Percentiles rank a stretch among this genome's conserved stretches.
These are phyloP conservation scores for Cronartium quercuum DNA, from an alignment of 1,284 basidiomycete species.

Conservation along the genomic window DNA sequence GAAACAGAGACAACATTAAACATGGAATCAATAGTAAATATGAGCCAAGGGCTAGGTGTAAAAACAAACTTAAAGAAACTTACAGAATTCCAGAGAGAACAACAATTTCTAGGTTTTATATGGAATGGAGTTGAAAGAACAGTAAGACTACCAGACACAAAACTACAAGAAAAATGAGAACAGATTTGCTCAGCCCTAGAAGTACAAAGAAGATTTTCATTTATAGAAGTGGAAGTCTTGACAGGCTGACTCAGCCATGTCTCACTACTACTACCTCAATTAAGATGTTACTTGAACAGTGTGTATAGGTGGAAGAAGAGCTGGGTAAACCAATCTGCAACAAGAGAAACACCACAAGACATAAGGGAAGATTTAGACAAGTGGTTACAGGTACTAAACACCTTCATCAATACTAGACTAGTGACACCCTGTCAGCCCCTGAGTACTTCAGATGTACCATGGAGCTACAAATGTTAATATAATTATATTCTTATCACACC, in stretches of 20 bases:
- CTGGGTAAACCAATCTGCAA: not conserved
- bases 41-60: not conserved
- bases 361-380: not conserved
- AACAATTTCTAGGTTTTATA: slow-evolving; percentile 9
- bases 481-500: too few species aligned
- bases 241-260: not conserved
- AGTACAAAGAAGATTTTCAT: not conserved
- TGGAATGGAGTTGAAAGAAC: slow-evolving; percentile 3
- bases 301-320: not conserved
- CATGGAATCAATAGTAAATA: not conserved
- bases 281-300: not conserved
- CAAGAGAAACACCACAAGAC: not conserved
- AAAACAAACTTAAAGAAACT: not conserved
- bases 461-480: too few species aligned
- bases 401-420: not conserved
- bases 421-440: too few species aligned
- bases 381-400: not conserved
- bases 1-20: not conserved
- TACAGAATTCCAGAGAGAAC: not conserved
- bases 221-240: slow-evolving; percentile 7
- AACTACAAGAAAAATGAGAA: not conserved
- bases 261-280: not conserved
- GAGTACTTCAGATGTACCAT: too few species aligned
- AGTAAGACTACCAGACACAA: not conserved
- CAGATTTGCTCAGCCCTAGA: not conserved